Evolutionary conservation across 23 red algal species (phyloP).

Genomic region (Agarophyton chilense): DNA sequence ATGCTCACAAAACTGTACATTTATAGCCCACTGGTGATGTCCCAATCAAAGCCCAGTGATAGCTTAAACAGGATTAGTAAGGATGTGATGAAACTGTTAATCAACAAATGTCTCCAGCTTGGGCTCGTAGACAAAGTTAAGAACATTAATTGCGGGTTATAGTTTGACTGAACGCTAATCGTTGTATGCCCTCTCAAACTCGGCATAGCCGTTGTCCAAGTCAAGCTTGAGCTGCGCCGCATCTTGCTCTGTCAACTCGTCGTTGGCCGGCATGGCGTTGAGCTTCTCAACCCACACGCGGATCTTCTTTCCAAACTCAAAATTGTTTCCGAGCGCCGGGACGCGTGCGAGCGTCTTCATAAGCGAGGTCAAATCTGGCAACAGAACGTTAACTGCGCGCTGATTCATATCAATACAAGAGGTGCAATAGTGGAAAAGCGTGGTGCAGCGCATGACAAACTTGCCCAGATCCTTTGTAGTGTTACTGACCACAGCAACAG

Average conservation of each 20-base stretch:
- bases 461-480: slow-evolving; percentile 42
- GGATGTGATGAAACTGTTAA: too few species aligned
- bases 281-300: slow-evolving; percentile 60
- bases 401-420: slow-evolving; percentile 62
- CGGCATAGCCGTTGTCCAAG: slow-evolving; percentile 56
- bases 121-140: too few species aligned
- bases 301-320: slow-evolving; percentile 55
- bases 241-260: slow-evolving; percentile 25
- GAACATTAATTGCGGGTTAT: too few species aligned
- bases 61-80: too few species aligned
- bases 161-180: too few species aligned
- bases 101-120: too few species aligned
- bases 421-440: slow-evolving; percentile 50
- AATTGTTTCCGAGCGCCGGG: slow-evolving; percentile 19
- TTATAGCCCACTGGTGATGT: too few species aligned
- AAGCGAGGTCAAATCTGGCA: slow-evolving; percentile 55
- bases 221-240: slow-evolving; percentile 60
- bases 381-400: slow-evolving; percentile 26
- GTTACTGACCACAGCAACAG: slow-evolving; percentile 8
- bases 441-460: slow-evolving; percentile 68
- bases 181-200: slow-evolving; percentile 51
- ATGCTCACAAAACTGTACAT: too few species aligned
- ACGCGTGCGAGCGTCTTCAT: slow-evolving; percentile 48
- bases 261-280: slow-evolving; percentile 53
- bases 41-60: too few species aligned